Conservation (phyloP, 2,329 filamentous ascomycete genomes). For the Beauveria sp. region DNA sequence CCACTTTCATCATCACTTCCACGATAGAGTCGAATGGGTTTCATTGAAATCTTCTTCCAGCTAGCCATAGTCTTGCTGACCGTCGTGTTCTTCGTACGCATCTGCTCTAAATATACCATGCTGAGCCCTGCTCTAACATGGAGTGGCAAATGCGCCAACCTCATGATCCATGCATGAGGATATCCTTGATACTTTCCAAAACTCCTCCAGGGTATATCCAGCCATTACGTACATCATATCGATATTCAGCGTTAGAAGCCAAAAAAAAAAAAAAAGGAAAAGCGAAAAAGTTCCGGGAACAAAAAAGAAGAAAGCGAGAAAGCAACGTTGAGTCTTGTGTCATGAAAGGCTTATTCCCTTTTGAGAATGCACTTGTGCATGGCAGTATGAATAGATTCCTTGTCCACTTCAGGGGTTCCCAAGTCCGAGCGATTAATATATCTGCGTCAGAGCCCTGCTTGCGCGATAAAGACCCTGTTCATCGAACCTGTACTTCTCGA, state of each 20-base stretch:
- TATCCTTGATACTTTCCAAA: background rate
- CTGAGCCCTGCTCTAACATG: conserved; percentile 8
- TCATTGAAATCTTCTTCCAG: background rate
- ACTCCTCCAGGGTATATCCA: conserved; percentile 10
- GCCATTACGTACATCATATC: conserved; percentile 6
- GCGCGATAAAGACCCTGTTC: background rate
- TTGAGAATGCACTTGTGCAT: background rate
- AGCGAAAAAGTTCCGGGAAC: background rate
- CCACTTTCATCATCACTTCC: too few relatives aligned
- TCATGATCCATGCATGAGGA: background rate
- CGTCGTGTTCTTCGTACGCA: background rate
- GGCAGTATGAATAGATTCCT: background rate
- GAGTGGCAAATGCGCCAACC: background rate
- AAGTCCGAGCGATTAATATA: background rate
- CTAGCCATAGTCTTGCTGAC: background rate
- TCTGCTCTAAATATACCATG: background rate
- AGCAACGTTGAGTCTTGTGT: background rate
- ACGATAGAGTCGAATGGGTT: background rate
- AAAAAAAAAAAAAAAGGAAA: conserved; percentile 5
- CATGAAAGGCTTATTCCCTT: background rate
- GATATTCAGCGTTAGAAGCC: background rate
- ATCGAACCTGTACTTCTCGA: background rate
- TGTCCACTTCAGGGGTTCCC: background rate
- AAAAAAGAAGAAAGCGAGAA: background rate
- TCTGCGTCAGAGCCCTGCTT: conserved; percentile 1